A percentile compares a stretch with the other conserved stretches of the same genome.
Conservation (phyloP, 2,329 filamentous ascomycete genomes). For the Colletotrichum kahawae region DNA sequence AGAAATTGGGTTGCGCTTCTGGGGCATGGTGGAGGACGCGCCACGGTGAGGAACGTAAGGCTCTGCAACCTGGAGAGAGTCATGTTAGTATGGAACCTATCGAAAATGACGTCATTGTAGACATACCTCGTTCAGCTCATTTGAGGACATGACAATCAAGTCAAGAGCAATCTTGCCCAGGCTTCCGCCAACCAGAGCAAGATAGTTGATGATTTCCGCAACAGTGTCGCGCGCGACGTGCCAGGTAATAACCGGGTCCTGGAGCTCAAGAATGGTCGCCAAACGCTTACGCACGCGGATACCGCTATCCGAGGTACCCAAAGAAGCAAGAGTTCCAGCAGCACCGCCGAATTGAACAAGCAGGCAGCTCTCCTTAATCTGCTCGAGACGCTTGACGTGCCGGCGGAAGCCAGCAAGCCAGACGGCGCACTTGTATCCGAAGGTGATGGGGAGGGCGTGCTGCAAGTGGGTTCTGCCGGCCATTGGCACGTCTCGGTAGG, state of each 20-base stretch:
- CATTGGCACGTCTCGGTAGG: slow-evolving; percentile 59
- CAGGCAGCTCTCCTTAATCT: slow-evolving; percentile 50
- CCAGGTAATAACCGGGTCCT: slow-evolving; percentile 60
- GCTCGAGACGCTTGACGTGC: slow-evolving; percentile 50
- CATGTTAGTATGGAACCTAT: neutral
- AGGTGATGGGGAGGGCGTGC: slow-evolving; percentile 61
- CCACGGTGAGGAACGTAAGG: slow-evolving; percentile 60
- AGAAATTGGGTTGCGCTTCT: slow-evolving; percentile 64
- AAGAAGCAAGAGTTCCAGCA: slow-evolving; percentile 57
- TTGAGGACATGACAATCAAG: slow-evolving; percentile 62
- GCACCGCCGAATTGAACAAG: slow-evolving; percentile 63
- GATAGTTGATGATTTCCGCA: slow-evolving; percentile 57
- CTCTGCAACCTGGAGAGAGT: slow-evolving; percentile 50
- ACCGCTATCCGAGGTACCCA: slow-evolving; percentile 51
- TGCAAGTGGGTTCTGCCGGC: slow-evolving; percentile 63
- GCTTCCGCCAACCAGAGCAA: slow-evolving; percentile 57
- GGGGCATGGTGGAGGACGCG: slow-evolving; percentile 61
- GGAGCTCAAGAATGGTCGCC: slow-evolving; percentile 50
- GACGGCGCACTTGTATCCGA: slow-evolving; percentile 63
- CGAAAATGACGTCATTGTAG: neutral
- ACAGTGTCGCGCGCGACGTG: slow-evolving; percentile 60
- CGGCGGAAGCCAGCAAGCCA: slow-evolving; percentile 56
- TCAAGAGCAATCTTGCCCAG: slow-evolving; percentile 62
- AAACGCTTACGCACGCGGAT: slow-evolving; percentile 53
- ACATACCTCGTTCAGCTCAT: slow-evolving; percentile 44